phyloP scores from a whole-genome alignment of 2,329 filamentous ascomycete genomes.

The Claviceps monticola region DNA sequence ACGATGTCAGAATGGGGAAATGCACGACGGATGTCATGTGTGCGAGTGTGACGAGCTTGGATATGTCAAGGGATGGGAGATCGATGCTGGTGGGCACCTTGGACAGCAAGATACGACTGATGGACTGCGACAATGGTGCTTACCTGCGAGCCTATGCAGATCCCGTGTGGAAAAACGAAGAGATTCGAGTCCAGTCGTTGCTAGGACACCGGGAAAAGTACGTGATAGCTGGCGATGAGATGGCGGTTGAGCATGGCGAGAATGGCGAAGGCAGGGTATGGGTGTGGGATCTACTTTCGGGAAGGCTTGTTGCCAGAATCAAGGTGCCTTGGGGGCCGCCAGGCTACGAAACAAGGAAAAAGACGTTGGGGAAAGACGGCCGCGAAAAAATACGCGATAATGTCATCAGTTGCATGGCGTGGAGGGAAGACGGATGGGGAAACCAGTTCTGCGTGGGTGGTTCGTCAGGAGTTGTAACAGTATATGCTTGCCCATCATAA shows the following conservation, averaged over 20 bases:
- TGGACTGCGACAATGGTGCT: constrained; percentile 64
- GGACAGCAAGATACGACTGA: constrained; percentile 63
- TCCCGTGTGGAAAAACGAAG: constrained; percentile 45
- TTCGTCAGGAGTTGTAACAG: constrained; percentile 51
- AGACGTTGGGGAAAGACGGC: constrained; percentile 43
- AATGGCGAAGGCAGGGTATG: constrained; percentile 47
- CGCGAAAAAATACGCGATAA: constrained; percentile 46
- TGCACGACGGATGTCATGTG: constrained; percentile 58
- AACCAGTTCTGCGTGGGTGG: constrained; percentile 52
- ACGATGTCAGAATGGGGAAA: constrained; percentile 68
- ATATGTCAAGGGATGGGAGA: constrained; percentile 56
- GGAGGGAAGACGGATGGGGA: constrained; percentile 48
- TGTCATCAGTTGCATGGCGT: constrained; percentile 47
- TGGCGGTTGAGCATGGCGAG: constrained; percentile 16
- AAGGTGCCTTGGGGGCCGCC: constrained; percentile 41
- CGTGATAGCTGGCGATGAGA: constrained; percentile 71
- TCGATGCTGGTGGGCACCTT: constrained; percentile 61
- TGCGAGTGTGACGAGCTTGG: constrained; percentile 60
- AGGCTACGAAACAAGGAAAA: constrained; percentile 34
- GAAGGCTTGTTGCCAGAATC: constrained; percentile 51
- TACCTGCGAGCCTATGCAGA: constrained; percentile 60
- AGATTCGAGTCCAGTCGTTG: constrained; percentile 60
- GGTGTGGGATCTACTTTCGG: constrained; percentile 76
- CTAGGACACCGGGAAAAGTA: constrained; percentile 65
- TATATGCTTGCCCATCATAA: constrained; percentile 33